These are phyloP conservation scores for Raddia distichophylla DNA, from an alignment of 176 grass and related monocot genomes.

Conservation along the genomic window DNA sequence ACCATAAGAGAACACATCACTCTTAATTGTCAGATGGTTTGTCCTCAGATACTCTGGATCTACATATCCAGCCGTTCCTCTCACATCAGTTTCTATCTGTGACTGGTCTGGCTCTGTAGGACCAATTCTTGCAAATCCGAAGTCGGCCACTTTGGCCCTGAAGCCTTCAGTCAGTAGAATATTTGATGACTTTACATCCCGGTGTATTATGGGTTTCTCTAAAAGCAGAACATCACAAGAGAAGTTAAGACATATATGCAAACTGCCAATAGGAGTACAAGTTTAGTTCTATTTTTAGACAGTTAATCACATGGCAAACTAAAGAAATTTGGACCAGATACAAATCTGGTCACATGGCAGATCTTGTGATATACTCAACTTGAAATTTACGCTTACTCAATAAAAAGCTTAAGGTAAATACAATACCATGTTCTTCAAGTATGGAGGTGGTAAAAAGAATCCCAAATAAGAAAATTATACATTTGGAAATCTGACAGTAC, in stretches of 20 bases:
- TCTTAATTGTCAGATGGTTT: slow-evolving; percentile 74
- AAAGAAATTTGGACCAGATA: neutral
- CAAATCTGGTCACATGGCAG: neutral
- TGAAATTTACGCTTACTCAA: neutral
- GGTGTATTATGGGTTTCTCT: slow-evolving; percentile 97
- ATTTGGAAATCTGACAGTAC: neutral
- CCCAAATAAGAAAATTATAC: neutral
- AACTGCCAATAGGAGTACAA: neutral
- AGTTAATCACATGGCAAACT: neutral
- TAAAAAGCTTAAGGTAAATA: neutral
- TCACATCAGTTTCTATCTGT: slow-evolving; percentile 78
- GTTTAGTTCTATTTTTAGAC: slow-evolving; percentile 17
- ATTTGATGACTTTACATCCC: slow-evolving; percentile 93
- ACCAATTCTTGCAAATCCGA: slow-evolving; percentile 91
- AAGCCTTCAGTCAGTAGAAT: slow-evolving; percentile 84
- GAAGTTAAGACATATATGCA: slow-evolving; percentile 16
- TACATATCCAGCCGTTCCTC: slow-evolving; percentile 86
- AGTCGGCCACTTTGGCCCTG: slow-evolving; percentile 93
- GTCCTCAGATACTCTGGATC: slow-evolving; percentile 94
- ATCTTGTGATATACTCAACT: neutral
- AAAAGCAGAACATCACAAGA: slow-evolving; percentile 36
- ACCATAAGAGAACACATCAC: slow-evolving; percentile 96
- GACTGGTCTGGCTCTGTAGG: slow-evolving; percentile 78
- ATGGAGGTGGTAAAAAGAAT: slow-evolving; percentile 7
- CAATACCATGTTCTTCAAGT: neutral